Evolutionary conservation across 768 basidiomycete species (phyloP).

Genomic region (Lentinula sp.): DNA sequence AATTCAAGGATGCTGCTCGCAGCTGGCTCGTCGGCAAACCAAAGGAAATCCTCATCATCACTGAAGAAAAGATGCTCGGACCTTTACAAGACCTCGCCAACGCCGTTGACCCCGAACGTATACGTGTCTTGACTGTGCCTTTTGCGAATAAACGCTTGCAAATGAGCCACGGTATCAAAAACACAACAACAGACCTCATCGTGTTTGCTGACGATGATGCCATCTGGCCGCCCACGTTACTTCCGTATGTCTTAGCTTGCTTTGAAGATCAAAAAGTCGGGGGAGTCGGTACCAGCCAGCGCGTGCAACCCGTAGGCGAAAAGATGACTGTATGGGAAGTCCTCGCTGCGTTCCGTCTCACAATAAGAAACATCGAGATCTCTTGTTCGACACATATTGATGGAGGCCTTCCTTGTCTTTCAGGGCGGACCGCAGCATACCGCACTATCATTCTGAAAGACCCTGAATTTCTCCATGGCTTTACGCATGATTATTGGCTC

Average conservation of each 20-base stretch:
- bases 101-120: slow-evolving; percentile 76
- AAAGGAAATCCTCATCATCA: slow-evolving; percentile 67
- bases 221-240: slow-evolving; percentile 88
- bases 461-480: slow-evolving; percentile 87
- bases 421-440: slow-evolving; percentile 90
- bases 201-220: slow-evolving; percentile 95
- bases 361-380: slow-evolving; percentile 93
- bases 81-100: slow-evolving; percentile 87
- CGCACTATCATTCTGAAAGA: slow-evolving; percentile 93
- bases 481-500: slow-evolving; percentile 92
- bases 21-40: slow-evolving; percentile 91
- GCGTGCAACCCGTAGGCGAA: slow-evolving; percentile 74
- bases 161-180: slow-evolving; percentile 90
- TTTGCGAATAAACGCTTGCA: slow-evolving; percentile 93
- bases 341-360: slow-evolving; percentile 86
- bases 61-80: slow-evolving; percentile 85
- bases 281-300: slow-evolving; percentile 87
- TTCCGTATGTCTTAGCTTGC: slow-evolving; percentile 86
- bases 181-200: slow-evolving; percentile 88
- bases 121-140: slow-evolving; percentile 84
- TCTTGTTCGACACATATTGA: slow-evolving; percentile 87
- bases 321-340: slow-evolving; percentile 94
- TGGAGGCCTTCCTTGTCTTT: slow-evolving; percentile 87
- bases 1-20: slow-evolving; percentile 90
- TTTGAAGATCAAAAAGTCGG: slow-evolving; percentile 94